Conservation (phyloP, 2,329 filamentous ascomycete species). For the Ophiognomonia clavigignenti-juglandacearum region DNA sequence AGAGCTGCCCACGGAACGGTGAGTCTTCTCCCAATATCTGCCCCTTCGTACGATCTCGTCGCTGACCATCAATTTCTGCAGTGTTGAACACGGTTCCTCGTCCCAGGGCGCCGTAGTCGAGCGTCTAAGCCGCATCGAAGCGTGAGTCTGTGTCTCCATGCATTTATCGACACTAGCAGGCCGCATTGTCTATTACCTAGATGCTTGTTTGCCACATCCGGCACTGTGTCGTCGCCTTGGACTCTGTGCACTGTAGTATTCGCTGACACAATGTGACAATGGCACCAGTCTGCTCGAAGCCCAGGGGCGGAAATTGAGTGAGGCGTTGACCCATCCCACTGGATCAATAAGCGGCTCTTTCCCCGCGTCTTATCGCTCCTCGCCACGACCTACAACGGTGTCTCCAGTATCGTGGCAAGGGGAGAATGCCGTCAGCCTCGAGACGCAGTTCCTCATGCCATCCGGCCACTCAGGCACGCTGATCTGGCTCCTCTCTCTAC, state of each 20-base stretch:
- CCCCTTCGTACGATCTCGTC: neutral
- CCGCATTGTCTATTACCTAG: no score
- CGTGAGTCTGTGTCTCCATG: conserved; percentile 16
- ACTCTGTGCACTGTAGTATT: neutral
- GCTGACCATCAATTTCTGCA: conserved; percentile 10
- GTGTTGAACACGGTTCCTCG: conserved; percentile 26
- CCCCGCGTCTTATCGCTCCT: conserved; percentile 11
- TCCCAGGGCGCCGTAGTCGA: conserved; percentile 31
- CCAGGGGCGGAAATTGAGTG: conserved; percentile 19
- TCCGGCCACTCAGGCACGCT: conserved; percentile 29
- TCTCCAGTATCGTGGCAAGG: conserved; percentile 16
- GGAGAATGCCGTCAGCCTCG: conserved; percentile 21
- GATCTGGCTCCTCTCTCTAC: conserved; percentile 28
- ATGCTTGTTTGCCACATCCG: no score
- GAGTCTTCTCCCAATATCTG: neutral
- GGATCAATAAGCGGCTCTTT: conserved; percentile 5
- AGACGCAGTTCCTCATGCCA: conserved; percentile 32
- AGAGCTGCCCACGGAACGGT: conserved; percentile 28
- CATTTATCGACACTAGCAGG: neutral
- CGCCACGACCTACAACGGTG: conserved; percentile 5
- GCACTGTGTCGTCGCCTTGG: no score
- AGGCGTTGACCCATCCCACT: conserved; percentile 10
- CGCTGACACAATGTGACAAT: conserved; percentile 6
- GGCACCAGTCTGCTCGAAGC: conserved; percentile 21
- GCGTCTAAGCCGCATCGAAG: conserved; percentile 33